Evolutionary conservation across 1,139 yeast genomes (phyloP), one percentile per base, ranked within the genome.

Genomic region (Candida anutae): DNA sequence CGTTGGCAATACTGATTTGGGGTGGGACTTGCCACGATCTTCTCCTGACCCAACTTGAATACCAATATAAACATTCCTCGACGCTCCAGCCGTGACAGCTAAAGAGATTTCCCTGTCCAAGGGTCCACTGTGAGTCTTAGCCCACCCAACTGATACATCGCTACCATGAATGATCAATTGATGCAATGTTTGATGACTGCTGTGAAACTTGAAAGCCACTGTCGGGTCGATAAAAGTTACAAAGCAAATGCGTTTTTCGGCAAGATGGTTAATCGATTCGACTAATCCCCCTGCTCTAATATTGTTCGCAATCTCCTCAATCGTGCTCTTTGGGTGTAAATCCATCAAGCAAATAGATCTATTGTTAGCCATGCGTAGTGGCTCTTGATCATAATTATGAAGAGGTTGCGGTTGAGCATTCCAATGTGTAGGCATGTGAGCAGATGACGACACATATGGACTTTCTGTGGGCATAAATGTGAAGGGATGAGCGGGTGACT

Each of bases 301-400:
- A 36, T 65, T 65, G 33, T 65, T 65, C 18, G 71, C 70, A 28
- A 66, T 63, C 36, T 66, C 72, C 39, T 65, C 72, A n/a, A 63
- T 48, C 2, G 69, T 57, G 4, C 71, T 56, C 29, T 53, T 53
- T 6, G 65, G 63, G 37, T 64, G 72, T 23, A 66, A 53, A 33
- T 63, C 62, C 5, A 70, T 70, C 30, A 66, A 47, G 37, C 58
- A 65, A 16, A 66, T 59, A 2, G 71, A 58, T 32, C 72, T 47
- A n/a, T n/a, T n/a, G n/a, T n/a, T n/a, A n/a, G n/a, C n/a, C n/a
- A n/a, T n/a, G n/a, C n/a, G n/a, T n/a, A n/a, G n/a, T n/a, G n/a
- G n/a, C n/a, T n/a, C n/a, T n/a, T n/a, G n/a, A n/a, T n/a, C n/a
- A n/a, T n/a, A n/a, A n/a, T n/a, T n/a, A n/a, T n/a, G n/a, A n/a